Evolutionary conservation across 768 basidiomycete genomes (phyloP), one percentile per base, ranked within the genome.

Genomic region (Mycena vitilis): DNA sequence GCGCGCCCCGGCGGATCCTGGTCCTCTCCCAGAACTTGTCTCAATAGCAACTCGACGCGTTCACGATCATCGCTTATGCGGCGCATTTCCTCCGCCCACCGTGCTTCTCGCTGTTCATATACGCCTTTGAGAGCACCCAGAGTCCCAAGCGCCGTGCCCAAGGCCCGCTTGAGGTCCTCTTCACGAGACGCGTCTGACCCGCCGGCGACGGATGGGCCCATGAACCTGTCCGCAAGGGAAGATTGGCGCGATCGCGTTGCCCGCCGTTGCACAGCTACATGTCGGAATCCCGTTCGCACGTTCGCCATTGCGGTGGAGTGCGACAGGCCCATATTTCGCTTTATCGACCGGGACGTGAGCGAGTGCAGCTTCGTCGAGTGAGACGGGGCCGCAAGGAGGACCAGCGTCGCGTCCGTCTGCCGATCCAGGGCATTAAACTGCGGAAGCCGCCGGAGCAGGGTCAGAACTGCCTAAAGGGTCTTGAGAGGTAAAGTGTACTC

Each of bases 391-490:
- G 92, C 92, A 30, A 95, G 80, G 0, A 95, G 79, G 30, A 94
- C 78, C 81, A 95, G 85, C 0, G 91, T 94, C 12, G 92, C 84
- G 71, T 94, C 93, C 5, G 93, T 95, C 77, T 94, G 91, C 51
- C 91, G 85, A 79, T 94, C 93, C 37, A 95, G 79, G 38, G 85
- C 85, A 80, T 92, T 90, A 84, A 95, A 91, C 93, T 95, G 71
- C 36, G 68, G 40, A 69, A 79, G 63, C 23, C 16, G 52, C 60
- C 56, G 62, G 66, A 49, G 48, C 63, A 70, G 71, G 76, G 76
- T 77, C 77, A 78, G 71, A 78, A 71, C 74, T 78, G 72, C 77
- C 75, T 74, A 75, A 79, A 75, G 36, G 49, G 75, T 70, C 25
- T 56, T 49, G 20, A 47, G 47, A 63, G 54, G 53, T 36, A 44